Evolutionary conservation across 2,329 filamentous ascomycete species (phyloP), one percentile per base, ranked within the genome.

Genomic region (Scorias spongiosa): DNA sequence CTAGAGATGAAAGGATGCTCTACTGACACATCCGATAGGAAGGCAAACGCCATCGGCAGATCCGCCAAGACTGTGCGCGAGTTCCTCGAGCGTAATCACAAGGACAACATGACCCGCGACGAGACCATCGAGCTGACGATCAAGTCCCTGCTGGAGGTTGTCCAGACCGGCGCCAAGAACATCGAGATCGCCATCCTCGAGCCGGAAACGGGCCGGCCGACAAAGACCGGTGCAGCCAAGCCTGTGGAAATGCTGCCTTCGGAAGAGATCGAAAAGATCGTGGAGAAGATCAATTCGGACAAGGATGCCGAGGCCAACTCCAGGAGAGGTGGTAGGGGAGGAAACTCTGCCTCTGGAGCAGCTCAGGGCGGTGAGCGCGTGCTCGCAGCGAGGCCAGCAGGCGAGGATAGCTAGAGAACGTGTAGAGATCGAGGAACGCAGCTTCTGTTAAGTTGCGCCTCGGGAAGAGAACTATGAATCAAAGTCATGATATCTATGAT

Each of bases 121-220:
- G 81, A 86, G 57, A 96, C 93, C 37, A 93, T 98, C 64, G 87
- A 93, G 62, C 74, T 98, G 56, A 91, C 91, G 7, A 93, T 98
- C 72, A 98, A 98, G 74, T 98, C 91, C 34, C 76, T 98, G 51
- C 72, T 98, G 48, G 91, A 98, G 66, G 91, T 98, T 43, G 91
- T 98, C 49, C 91, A 98, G 69, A 98, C 91, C 2, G 91, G 91
- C 50, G 91, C 91, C 43, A 98, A 98, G 79, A 98, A 98, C 68
- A 98, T 98, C 59, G 91, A 98, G 70, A 96, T 98, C 59, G 91
- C 93, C 46, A 81, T 98, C 61, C 95, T 96, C 87, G 84, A 86
- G 7, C 88, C 91, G 6, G 88, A 86, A 42, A 40, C 14, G 3
- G 38, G 38, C 14, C 11, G 32, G 32, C 32, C 32, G 15, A 36